Percentiles rank a stretch among this genome's conserved stretches.
phyloP scores from a whole-genome alignment of 2,329 filamentous ascomycete species.

The Gaeumannomyces tritici region DNA sequence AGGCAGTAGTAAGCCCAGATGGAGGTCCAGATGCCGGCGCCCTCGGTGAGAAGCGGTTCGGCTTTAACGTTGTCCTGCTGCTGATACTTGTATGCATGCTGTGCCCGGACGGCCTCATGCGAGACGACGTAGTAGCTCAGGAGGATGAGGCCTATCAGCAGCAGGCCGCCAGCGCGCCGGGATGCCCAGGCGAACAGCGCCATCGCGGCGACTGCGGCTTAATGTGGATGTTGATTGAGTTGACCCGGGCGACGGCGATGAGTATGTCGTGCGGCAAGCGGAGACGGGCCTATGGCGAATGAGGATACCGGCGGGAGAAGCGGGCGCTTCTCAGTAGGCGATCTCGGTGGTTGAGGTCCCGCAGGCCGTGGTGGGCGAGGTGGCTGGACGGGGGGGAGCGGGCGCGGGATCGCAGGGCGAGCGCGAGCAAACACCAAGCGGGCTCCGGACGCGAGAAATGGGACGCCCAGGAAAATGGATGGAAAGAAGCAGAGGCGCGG shows the following conservation, averaged over 20 bases:
- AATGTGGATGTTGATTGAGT: conserved; percentile 1
- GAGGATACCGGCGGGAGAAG: neutral
- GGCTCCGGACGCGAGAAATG: neutral
- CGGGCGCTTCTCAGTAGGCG: neutral
- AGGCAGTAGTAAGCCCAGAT: conserved; percentile 57
- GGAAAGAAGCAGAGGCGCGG: conserved; percentile 2
- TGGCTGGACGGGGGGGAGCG: neutral
- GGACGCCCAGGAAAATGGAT: neutral
- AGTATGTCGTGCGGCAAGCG: neutral
- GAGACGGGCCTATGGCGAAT: neutral
- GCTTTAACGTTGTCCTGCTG: conserved; percentile 28
- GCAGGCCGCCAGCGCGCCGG: conserved; percentile 43
- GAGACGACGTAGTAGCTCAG: conserved; percentile 48
- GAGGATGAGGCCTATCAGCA: conserved; percentile 36
- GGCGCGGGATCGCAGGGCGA: neutral
- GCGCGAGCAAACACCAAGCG: neutral
- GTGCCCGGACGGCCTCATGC: conserved; percentile 33
- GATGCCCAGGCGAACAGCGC: conserved; percentile 44
- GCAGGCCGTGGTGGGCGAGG: neutral
- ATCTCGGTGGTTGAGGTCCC: neutral
- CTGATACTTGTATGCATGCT: conserved; percentile 32
- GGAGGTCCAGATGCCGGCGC: conserved; percentile 39
- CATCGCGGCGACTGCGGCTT: conserved; percentile 26
- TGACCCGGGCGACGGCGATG: neutral
- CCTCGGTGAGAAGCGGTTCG: conserved; percentile 22